A percentile compares a stretch with the other conserved stretches of the same genome.
Conservation (phyloP, 352 stramenopile genomes). For the Phytophthora ramorum region DNA sequence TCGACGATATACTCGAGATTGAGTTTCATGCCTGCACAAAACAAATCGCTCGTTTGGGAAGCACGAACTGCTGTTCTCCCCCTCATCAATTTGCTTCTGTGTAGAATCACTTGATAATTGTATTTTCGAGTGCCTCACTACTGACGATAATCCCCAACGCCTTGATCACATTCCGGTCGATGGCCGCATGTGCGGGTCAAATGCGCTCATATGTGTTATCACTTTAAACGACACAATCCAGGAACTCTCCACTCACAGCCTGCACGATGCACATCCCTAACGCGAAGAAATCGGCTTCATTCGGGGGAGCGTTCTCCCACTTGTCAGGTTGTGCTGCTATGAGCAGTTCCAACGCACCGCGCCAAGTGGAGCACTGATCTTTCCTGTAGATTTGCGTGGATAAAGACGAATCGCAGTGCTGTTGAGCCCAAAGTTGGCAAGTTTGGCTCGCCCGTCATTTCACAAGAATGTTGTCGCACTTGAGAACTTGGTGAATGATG, state of each 20-base stretch:
- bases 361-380: conserved; percentile 12
- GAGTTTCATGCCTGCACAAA: too few species aligned
- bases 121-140: too few species aligned
- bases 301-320: neutral
- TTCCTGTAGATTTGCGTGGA: neutral
- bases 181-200: conserved; percentile 7
- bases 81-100: too few species aligned
- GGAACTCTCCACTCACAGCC: conserved; percentile 22
- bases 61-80: too few species aligned
- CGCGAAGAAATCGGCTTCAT: conserved; percentile 28
- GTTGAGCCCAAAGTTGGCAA: conserved; percentile 40
- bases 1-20: too few species aligned
- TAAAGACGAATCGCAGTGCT: too few species aligned
- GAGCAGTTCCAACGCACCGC: conserved; percentile 24
- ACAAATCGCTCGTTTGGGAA: too few species aligned
- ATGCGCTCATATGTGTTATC: conserved; percentile 22
- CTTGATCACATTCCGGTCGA: conserved; percentile 10
- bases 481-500: conserved; percentile 38
- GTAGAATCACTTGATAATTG: too few species aligned
- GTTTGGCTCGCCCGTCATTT: conserved; percentile 32
- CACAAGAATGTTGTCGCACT: conserved; percentile 48
- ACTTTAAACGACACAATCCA: neutral
- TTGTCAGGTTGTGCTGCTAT: conserved; percentile 1
- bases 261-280: conserved; percentile 38
- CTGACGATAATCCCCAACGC: conserved; percentile 18